Conservation (phyloP, 2,329 filamentous ascomycete species). For the Corynespora cassiicola region DNA sequence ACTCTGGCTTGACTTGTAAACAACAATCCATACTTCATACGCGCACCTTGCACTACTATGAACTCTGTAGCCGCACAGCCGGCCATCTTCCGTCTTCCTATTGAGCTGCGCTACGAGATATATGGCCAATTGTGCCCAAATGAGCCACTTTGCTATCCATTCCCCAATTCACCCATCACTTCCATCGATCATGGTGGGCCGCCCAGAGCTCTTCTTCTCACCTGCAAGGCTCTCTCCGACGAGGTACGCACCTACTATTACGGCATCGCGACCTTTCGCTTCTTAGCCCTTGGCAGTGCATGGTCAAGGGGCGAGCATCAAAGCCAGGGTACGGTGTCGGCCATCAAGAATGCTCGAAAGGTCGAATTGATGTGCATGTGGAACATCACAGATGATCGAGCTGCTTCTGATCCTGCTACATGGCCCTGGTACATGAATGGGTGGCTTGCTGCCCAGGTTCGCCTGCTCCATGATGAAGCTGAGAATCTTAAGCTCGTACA, state of each 20-base stretch:
- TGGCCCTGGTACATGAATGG: slow-evolving; percentile 7
- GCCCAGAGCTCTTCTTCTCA: slow-evolving; percentile 14
- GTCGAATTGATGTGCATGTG: slow-evolving; percentile 6
- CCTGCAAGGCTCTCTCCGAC: slow-evolving; percentile 11
- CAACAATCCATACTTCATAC: too few relatives aligned
- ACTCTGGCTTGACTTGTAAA: too few relatives aligned
- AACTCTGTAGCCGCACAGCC: background rate
- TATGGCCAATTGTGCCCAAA: slow-evolving; percentile 16
- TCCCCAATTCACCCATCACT: slow-evolving; percentile 13
- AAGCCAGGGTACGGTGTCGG: background rate
- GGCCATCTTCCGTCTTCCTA: slow-evolving; percentile 15
- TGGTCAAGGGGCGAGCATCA: background rate
- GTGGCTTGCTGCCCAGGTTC: slow-evolving; percentile 15
- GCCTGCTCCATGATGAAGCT: slow-evolving; percentile 15
- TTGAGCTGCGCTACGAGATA: slow-evolving; percentile 21
- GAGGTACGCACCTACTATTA: slow-evolving; percentile 22
- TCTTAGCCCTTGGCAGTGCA: slow-evolving; percentile 10
- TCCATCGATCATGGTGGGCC: slow-evolving; percentile 16
- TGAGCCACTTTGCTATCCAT: slow-evolving; percentile 19
- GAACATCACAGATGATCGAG: background rate
- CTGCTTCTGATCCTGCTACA: background rate
- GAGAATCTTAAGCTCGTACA: slow-evolving; percentile 6
- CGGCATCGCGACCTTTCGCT: slow-evolving; percentile 17
- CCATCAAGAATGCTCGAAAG: slow-evolving; percentile 1
- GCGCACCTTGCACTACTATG: too few relatives aligned